These are phyloP conservation scores for Trichoderma pleuroti DNA, from an alignment of 2,329 filamentous ascomycete species.

Conservation along the genomic window DNA sequence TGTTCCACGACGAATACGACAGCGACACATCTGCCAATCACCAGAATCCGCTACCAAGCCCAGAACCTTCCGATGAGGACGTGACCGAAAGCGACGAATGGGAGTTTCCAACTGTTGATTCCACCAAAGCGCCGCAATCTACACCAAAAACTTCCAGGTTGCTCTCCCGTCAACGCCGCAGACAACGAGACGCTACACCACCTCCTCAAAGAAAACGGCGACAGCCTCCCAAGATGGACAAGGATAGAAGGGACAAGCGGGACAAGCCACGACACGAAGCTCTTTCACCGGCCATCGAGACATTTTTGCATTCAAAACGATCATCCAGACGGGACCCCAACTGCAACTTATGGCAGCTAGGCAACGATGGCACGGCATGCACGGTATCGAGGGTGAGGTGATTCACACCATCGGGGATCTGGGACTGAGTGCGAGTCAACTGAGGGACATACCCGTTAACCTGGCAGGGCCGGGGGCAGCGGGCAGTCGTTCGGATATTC, in stretches of 20 bases:
- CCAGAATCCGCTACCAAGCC: neutral
- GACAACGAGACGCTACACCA: neutral
- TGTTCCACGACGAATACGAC: neutral
- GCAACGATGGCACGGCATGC: neutral
- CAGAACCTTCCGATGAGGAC: neutral
- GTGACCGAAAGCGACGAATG: neutral
- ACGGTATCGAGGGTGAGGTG: neutral
- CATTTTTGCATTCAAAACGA: neutral
- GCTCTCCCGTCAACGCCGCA: neutral
- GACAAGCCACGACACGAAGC: neutral
- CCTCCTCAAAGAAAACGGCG: neutral
- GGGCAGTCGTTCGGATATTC: neutral
- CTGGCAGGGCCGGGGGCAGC: constrained; percentile 3
- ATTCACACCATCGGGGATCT: neutral
- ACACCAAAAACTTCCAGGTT: neutral
- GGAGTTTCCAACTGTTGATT: neutral
- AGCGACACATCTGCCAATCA: neutral
- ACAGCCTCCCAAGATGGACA: neutral
- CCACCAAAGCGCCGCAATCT: neutral
- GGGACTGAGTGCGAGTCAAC: neutral
- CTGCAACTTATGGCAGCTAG: neutral
- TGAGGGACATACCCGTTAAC: neutral
- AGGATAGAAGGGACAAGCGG: neutral
- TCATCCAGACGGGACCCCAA: neutral
- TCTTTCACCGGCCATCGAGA: neutral